These are phyloP conservation scores for Jaminaea rosea DNA, from an alignment of 1,284 basidiomycete species.

Conservation along the genomic window DNA sequence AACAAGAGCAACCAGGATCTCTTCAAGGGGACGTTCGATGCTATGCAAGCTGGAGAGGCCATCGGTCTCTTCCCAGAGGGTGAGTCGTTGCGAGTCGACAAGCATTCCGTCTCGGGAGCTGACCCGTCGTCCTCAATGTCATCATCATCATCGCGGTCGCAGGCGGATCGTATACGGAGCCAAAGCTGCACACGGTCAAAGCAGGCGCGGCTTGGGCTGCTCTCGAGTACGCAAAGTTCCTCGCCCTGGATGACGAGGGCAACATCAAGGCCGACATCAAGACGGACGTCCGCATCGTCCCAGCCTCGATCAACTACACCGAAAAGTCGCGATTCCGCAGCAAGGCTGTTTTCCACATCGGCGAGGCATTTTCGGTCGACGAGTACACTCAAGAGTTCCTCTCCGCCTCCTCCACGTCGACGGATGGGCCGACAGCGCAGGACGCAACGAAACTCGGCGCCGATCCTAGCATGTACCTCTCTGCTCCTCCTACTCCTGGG, in stretches of 20 bases:
- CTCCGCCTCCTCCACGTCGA: background rate
- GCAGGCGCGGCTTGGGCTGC: slow-evolving; percentile 94
- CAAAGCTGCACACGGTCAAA: slow-evolving; percentile 83
- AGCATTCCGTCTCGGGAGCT: no score
- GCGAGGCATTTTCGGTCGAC: slow-evolving; percentile 66
- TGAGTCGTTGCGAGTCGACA: background rate
- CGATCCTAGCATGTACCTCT: background rate
- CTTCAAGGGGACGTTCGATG: slow-evolving; percentile 83
- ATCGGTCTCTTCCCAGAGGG: slow-evolving; percentile 94
- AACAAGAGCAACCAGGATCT: slow-evolving; percentile 77
- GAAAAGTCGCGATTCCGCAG: slow-evolving; percentile 90
- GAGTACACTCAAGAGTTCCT: slow-evolving; percentile 69
- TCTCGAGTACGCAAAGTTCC: slow-evolving; percentile 68
- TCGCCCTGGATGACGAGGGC: slow-evolving; percentile 1
- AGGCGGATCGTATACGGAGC: slow-evolving; percentile 60
- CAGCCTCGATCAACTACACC: slow-evolving; percentile 82
- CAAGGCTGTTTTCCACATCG: slow-evolving; percentile 58
- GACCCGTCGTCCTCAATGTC: background rate
- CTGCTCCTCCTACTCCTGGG: background rate
- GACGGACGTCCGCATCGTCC: slow-evolving; percentile 59
- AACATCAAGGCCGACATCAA: slow-evolving; percentile 2
- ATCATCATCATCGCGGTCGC: background rate
- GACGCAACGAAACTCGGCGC: background rate
- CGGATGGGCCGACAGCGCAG: no score
- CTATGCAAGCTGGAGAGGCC: slow-evolving; percentile 64